phyloP scores from a whole-genome alignment of 148 eudicot species.

The Selenicereus undatus region DNA sequence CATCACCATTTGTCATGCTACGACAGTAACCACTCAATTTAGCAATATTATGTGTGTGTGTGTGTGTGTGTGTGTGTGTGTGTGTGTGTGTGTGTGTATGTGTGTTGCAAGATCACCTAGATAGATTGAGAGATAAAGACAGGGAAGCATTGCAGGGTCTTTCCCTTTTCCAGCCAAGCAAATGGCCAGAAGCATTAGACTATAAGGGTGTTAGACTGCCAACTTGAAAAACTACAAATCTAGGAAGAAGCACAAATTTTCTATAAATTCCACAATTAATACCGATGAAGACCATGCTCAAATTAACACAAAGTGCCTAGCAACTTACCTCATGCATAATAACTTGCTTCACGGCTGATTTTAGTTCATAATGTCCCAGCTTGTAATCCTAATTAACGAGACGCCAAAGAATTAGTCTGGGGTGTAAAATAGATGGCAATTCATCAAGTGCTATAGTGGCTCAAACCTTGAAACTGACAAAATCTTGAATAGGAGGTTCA shows the following conservation, averaged over 20 bases:
- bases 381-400: constrained; percentile 53
- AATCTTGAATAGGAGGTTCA: constrained; percentile 74
- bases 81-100: neutral
- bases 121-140: neutral
- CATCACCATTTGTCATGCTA: neutral
- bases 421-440: constrained; percentile 5
- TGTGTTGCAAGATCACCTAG: neutral
- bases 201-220: neutral
- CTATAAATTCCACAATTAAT: no score
- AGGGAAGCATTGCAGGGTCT: neutral
- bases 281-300: neutral
- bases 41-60: no score
- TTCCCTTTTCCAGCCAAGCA: neutral
- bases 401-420: constrained; percentile 9
- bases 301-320: neutral
- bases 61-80: neutral
- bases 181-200: neutral
- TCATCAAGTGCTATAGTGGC: constrained; percentile 1
- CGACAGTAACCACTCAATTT: neutral
- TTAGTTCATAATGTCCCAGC: constrained; percentile 58
- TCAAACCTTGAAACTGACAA: constrained; percentile 63
- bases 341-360: constrained; percentile 78
- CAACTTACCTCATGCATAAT: constrained; percentile 78
- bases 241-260: neutral
- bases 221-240: neutral